Evolutionary conservation across 83 land plant species (phyloP).

Genomic region (Thuja plicata): DNA sequence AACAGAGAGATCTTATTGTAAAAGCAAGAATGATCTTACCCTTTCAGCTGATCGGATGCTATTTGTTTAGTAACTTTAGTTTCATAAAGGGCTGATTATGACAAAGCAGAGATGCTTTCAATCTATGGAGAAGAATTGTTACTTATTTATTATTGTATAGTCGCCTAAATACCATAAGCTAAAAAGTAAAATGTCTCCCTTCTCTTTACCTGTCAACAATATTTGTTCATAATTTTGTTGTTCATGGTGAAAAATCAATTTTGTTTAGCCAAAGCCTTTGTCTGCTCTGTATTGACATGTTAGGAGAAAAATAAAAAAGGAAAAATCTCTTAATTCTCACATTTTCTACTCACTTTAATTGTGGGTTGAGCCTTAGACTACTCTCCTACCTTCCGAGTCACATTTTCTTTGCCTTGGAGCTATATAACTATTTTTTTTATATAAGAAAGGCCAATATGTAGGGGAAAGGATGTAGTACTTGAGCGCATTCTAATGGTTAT

Average conservation of each 20-base stretch:
- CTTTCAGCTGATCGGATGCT: neutral
- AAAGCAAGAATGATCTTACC: too few species aligned
- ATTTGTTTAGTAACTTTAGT: neutral
- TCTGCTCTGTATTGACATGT: neutral
- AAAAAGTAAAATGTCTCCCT: neutral
- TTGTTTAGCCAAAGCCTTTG: neutral
- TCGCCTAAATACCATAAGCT: neutral
- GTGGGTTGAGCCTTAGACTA: neutral
- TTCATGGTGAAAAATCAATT: neutral
- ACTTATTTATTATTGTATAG: too few species aligned
- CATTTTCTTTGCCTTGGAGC: too few species aligned
- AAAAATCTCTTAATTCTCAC: neutral
- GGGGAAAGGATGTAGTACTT: too few species aligned
- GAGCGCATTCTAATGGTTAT: too few species aligned
- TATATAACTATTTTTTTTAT: too few species aligned
- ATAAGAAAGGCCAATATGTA: too few species aligned
- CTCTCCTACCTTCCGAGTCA: too few species aligned
- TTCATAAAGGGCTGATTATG: neutral
- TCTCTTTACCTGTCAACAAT: too few species aligned
- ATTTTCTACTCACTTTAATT: neutral
- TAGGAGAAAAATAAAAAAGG: neutral
- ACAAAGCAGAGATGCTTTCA: neutral
- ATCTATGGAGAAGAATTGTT: neutral
- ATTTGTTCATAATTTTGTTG: too few species aligned
- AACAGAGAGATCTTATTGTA: neutral